Evolutionary conservation across 176 grass and related monocot genomes (phyloP).

Genomic region (Urochloa ruziziensis): DNA sequence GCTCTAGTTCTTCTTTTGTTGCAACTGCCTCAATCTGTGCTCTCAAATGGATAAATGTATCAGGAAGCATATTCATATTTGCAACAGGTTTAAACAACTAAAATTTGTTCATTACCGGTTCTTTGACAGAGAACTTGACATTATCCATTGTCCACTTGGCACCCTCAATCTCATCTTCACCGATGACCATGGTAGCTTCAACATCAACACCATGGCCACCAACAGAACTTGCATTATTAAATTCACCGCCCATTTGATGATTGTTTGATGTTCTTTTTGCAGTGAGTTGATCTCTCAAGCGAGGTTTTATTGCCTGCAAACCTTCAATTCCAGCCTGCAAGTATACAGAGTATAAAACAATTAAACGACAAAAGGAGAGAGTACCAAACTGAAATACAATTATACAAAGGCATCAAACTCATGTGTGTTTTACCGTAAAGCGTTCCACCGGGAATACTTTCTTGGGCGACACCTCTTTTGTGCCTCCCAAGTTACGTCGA

Average conservation of each 20-base stretch:
- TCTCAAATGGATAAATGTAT: constrained; percentile 26
- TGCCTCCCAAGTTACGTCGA: constrained; percentile 37
- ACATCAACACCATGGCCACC: constrained; percentile 75
- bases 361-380: constrained; percentile 1
- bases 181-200: constrained; percentile 68
- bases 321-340: constrained; percentile 86
- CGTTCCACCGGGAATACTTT: constrained; percentile 71
- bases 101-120: constrained; percentile 63
- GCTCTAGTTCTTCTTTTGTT: constrained; percentile 88
- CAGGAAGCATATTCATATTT: constrained; percentile 22
- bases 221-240: constrained; percentile 30
- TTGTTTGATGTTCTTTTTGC: constrained; percentile 39
- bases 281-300: constrained; percentile 36
- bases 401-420: not conserved
- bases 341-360: constrained; percentile 16
- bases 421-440: constrained; percentile 78
- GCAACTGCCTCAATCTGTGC: constrained; percentile 87
- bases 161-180: constrained; percentile 61
- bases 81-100: constrained; percentile 8
- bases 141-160: constrained; percentile 87
- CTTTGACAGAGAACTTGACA: constrained; percentile 93
- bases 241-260: constrained; percentile 20
- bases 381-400: constrained; percentile 28
- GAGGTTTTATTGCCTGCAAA: constrained; percentile 92
- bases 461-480: constrained; percentile 34